Conservation (phyloP, 1,139 yeast genomes). For the Geotrichum restrictum region DNA sequence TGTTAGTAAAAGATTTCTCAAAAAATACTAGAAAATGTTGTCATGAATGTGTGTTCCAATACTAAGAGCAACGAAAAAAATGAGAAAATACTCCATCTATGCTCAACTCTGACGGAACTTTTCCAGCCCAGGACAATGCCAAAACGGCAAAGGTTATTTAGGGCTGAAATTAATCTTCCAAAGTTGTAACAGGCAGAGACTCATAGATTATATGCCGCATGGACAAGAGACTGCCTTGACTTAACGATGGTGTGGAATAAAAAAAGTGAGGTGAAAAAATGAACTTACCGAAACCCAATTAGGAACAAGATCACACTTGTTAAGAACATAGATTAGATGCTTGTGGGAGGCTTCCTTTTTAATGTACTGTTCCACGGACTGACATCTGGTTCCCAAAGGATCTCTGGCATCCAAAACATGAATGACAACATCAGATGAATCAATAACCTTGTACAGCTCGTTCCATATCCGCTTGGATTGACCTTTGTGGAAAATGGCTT, state of each 20-base stretch:
- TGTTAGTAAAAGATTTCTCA: constrained; percentile 52
- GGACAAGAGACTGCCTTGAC: constrained; percentile 41
- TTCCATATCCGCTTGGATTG: constrained; percentile 99
- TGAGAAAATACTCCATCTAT: constrained; percentile 18
- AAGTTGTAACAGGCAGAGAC: constrained; percentile 78
- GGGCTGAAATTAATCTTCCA: constrained; percentile 76
- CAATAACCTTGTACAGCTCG: constrained; percentile 92
- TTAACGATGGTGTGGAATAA: constrained; percentile 32
- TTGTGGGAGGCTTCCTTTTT: constrained; percentile 93
- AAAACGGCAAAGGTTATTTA: constrained; percentile 47
- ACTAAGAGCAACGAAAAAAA: constrained; percentile 39
- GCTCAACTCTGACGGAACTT: constrained; percentile 50
- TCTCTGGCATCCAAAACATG: constrained; percentile 97
- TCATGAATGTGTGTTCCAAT: constrained; percentile 45
- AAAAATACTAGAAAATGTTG: constrained; percentile 29
- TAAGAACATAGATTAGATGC: constrained; percentile 88
- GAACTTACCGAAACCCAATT: constrained; percentile 85
- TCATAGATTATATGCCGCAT: constrained; percentile 34
- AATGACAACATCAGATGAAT: constrained; percentile 93
- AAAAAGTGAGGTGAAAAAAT: constrained; percentile 2
- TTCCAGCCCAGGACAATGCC: constrained; percentile 43
- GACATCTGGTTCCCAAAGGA: constrained; percentile 94
- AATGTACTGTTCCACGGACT: constrained; percentile 86
- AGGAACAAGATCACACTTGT: constrained; percentile 97
- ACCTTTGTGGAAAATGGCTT: constrained; percentile 92